Conservation (phyloP, 2,329 filamentous ascomycete species). For the Cladophialophora carrionii region DNA sequence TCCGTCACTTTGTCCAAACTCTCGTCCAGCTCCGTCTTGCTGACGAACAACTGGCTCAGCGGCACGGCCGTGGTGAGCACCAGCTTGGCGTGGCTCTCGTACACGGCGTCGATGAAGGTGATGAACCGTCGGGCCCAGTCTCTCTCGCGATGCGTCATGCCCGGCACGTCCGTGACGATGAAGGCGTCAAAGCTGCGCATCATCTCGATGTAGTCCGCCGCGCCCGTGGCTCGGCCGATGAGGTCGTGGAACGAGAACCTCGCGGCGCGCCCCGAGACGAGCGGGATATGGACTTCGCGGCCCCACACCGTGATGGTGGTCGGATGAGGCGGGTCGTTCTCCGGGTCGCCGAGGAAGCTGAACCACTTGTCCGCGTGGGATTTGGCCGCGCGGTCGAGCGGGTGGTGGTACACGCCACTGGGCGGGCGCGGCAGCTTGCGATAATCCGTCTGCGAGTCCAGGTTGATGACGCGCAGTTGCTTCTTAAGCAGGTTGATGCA, state of each 20-base stretch:
- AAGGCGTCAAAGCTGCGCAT: conserved; percentile 90
- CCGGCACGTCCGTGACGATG: conserved; percentile 85
- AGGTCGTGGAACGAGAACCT: conserved; percentile 93
- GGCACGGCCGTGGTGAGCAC: conserved; percentile 89
- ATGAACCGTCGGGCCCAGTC: conserved; percentile 93
- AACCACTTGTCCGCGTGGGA: conserved; percentile 95
- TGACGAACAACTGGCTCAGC: conserved; percentile 82
- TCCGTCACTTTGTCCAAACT: conserved; percentile 52
- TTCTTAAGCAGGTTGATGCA: conserved; percentile 90
- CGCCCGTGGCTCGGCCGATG: conserved; percentile 83
- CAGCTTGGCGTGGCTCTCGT: conserved; percentile 89
- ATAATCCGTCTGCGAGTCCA: conserved; percentile 95
- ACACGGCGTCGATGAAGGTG: conserved; percentile 95
- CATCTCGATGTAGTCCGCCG: conserved; percentile 93
- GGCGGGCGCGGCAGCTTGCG: conserved; percentile 93
- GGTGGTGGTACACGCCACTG: conserved; percentile 90
- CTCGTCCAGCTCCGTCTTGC: conserved; percentile 68
- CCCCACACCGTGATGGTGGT: conserved; percentile 90
- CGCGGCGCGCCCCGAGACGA: conserved; percentile 83
- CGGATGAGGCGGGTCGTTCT: conserved; percentile 72
- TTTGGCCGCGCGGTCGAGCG: conserved; percentile 74
- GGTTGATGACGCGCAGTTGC: conserved; percentile 84
- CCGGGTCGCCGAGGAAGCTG: conserved; percentile 83
- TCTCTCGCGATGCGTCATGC: conserved; percentile 83
- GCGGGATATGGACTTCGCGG: conserved; percentile 81